Evolutionary conservation across 2,329 filamentous ascomycete species (phyloP).

Genomic region (Aspergillus transmontanensis): DNA sequence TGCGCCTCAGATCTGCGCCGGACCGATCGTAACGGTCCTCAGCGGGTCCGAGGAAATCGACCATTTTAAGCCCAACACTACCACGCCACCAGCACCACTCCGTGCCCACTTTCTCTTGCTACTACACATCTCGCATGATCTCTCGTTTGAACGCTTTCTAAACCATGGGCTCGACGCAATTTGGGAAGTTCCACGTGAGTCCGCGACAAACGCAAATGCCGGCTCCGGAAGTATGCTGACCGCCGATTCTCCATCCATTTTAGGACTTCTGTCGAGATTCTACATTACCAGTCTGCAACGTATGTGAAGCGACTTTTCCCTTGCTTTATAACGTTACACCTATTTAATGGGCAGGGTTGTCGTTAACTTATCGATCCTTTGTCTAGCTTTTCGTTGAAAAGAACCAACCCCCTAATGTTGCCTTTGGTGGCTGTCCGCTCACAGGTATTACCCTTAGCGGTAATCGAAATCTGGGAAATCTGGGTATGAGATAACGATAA

Average conservation of each 20-base stretch:
- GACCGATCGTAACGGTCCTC: constrained; percentile 26
- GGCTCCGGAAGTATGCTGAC: constrained; percentile 19
- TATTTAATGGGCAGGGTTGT: constrained; percentile 5
- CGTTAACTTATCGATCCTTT: constrained; percentile 19
- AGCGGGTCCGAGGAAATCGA: constrained; percentile 28
- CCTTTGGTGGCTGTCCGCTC: constrained; percentile 71
- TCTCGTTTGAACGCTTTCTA: constrained; percentile 17
- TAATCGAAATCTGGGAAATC: constrained; percentile 71
- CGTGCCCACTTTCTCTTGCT: constrained; percentile 7
- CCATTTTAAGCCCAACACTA: constrained; percentile 17
- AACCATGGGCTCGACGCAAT: constrained; percentile 56
- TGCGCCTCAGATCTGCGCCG: constrained; percentile 23
- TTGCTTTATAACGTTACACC: neutral
- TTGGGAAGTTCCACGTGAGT: constrained; percentile 62
- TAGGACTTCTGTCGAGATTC: constrained; percentile 83
- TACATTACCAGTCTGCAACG: constrained; percentile 82
- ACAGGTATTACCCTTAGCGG: constrained; percentile 72
- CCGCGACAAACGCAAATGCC: constrained; percentile 1
- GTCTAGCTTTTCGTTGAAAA: constrained; percentile 64
- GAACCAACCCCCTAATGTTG: constrained; percentile 62
- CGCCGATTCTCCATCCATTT: constrained; percentile 23
- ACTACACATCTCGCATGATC: constrained; percentile 16
- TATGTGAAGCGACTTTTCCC: constrained; percentile 50
- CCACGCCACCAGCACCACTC: constrained; percentile 6
- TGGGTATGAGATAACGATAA: constrained; percentile 61